phyloP scores from a whole-genome alignment of 371 early-diverging fungal species.

The Circinella minor region DNA sequence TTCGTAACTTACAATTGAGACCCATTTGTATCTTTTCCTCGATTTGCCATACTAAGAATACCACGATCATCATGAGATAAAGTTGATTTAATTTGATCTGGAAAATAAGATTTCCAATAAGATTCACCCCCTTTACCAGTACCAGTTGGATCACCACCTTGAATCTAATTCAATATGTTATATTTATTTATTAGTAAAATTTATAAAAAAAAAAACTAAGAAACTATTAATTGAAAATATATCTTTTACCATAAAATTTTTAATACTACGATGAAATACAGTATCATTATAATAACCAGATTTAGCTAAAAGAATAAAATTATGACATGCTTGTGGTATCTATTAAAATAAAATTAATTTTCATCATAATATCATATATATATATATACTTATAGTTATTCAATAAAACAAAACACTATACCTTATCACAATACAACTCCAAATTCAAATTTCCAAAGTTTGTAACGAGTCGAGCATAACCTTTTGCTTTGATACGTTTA shows the following conservation, averaged over 20 bases:
- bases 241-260: slow-evolving; percentile 81
- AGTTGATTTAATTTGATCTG: slow-evolving; percentile 78
- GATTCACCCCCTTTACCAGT: slow-evolving; percentile 90
- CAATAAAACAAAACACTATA: background rate
- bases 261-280: slow-evolving; percentile 88
- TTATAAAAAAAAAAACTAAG: background rate
- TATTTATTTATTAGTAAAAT: background rate
- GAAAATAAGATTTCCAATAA: slow-evolving; percentile 80
- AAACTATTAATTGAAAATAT: background rate
- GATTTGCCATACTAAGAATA: slow-evolving; percentile 87
- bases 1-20: slow-evolving; percentile 83
- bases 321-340: slow-evolving; percentile 87
- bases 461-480: slow-evolving; percentile 78
- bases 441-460: slow-evolving; percentile 88
- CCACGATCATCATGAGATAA: slow-evolving; percentile 82
- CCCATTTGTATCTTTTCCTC: slow-evolving; percentile 84
- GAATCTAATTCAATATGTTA: slow-evolving; percentile 52
- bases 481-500: slow-evolving; percentile 75
- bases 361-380: background rate
- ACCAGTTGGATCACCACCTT: slow-evolving; percentile 96
- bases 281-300: slow-evolving; percentile 82
- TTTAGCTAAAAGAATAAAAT: slow-evolving; percentile 88
- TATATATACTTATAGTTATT: too few species aligned
- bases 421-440: slow-evolving; percentile 82
- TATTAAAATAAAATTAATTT: slow-evolving; percentile 11